These are phyloP conservation scores for Terfezia claveryi DNA, from an alignment of 495 filamentous ascomycete species.

Conservation along the genomic window DNA sequence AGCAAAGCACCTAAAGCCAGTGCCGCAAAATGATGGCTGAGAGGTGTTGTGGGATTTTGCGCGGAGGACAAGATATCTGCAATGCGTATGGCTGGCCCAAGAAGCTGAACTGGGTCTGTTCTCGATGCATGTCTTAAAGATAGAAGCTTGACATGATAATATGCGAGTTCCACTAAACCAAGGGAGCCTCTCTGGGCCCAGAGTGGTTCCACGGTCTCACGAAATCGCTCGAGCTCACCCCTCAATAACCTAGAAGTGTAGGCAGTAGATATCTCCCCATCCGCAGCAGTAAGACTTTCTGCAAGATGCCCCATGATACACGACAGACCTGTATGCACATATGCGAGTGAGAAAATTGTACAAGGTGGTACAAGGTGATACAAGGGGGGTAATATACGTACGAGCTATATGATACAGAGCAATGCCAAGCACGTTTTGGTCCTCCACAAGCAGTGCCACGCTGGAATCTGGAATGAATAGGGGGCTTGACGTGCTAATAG, in stretches of 20 bases:
- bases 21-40: conserved; percentile 52
- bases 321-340: conserved; percentile 17
- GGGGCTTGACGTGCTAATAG: conserved; percentile 39
- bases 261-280: conserved; percentile 25
- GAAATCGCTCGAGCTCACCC: conserved; percentile 22
- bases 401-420: conserved; percentile 41
- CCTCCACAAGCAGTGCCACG: conserved; percentile 37
- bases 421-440: conserved; percentile 43
- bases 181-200: conserved; percentile 5
- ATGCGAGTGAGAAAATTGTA: too few species aligned
- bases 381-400: conserved; percentile 27
- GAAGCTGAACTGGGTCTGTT: conserved; percentile 35
- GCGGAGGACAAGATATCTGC: conserved; percentile 32
- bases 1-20: conserved; percentile 45
- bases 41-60: conserved; percentile 34
- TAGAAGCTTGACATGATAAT: conserved; percentile 50
- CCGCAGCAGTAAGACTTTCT: conserved; percentile 24
- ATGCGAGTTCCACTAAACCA: conserved; percentile 38
- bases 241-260: conserved; percentile 21
- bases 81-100: conserved; percentile 38
- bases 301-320: conserved; percentile 26
- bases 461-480: conserved; percentile 37
- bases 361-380: neutral
- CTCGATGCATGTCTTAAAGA: conserved; percentile 34
- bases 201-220: conserved; percentile 17